These are phyloP conservation scores for Nyctanthes arbortristis DNA, from an alignment of 257 asterid genomes.

Conservation along the genomic window DNA sequence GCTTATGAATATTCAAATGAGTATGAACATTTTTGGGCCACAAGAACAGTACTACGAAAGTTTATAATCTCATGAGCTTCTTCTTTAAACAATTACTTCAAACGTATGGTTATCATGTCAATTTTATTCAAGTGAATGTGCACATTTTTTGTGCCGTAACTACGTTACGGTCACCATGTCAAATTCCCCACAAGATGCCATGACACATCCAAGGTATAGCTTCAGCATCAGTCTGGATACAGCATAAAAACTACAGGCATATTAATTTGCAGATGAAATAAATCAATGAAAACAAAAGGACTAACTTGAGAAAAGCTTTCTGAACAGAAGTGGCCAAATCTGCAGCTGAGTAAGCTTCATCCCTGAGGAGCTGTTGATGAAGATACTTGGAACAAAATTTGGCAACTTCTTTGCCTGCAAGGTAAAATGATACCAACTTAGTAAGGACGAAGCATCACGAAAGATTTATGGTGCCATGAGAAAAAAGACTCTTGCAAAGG, in stretches of 20 bases:
- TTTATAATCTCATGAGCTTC: constrained; percentile 11
- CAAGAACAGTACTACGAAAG: constrained; percentile 10
- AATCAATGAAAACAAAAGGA: constrained; percentile 27
- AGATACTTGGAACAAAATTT: constrained; percentile 94
- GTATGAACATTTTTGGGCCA: constrained; percentile 4
- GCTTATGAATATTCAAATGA: neutral
- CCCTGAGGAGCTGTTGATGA: constrained; percentile 72
- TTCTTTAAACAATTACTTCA: neutral
- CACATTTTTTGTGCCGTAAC: too few species aligned
- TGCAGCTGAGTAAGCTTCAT: constrained; percentile 74
- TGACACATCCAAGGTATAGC: constrained; percentile 24
- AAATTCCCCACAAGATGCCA: constrained; percentile 7
- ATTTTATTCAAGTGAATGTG: too few species aligned
- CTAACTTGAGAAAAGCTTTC: constrained; percentile 83
- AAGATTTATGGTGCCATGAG: constrained; percentile 6
- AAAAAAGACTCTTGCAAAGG: neutral
- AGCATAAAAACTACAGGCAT: constrained; percentile 22
- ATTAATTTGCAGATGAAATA: constrained; percentile 17
- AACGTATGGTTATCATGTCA: neutral
- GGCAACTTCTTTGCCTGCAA: constrained; percentile 82
- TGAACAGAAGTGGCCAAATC: constrained; percentile 63
- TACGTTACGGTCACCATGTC: too few species aligned
- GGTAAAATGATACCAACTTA: constrained; percentile 15
- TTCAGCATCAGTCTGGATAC: constrained; percentile 22
- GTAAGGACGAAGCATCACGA: constrained; percentile 6